Evolutionary conservation across 768 basidiomycete species (phyloP).

Genomic region (Lactarius quietus): DNA sequence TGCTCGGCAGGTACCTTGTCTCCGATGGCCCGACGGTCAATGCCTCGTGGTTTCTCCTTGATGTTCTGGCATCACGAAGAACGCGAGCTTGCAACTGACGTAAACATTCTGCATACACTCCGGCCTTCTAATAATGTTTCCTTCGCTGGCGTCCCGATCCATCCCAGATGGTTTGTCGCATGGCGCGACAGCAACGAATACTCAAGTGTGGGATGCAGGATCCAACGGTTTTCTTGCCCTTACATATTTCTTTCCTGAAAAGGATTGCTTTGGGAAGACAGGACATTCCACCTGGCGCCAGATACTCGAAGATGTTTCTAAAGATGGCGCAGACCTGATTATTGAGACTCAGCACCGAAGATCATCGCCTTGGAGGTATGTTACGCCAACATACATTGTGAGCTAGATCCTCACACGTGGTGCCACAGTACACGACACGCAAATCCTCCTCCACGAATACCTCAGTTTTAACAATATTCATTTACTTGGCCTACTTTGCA

Average conservation of each 20-base stretch:
- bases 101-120: slow-evolving; percentile 57
- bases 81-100: slow-evolving; percentile 48
- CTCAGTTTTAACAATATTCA: slow-evolving; percentile 63
- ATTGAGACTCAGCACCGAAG: slow-evolving; percentile 42
- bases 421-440: slow-evolving; percentile 50
- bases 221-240: slow-evolving; percentile 69
- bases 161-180: slow-evolving; percentile 76
- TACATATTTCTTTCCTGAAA: slow-evolving; percentile 80
- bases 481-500: slow-evolving; percentile 72
- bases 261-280: slow-evolving; percentile 57
- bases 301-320: slow-evolving; percentile 44
- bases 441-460: slow-evolving; percentile 44
- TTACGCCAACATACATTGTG: slow-evolving; percentile 13
- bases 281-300: slow-evolving; percentile 66
- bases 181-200: slow-evolving; percentile 58
- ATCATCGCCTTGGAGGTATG: slow-evolving; percentile 46
- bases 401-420: slow-evolving; percentile 1
- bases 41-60: slow-evolving; percentile 70
- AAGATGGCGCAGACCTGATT: slow-evolving; percentile 36
- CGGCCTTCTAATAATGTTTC: slow-evolving; percentile 50
- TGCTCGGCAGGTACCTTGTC: slow-evolving; percentile 47
- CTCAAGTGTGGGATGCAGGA: slow-evolving; percentile 46
- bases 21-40: slow-evolving; percentile 46
- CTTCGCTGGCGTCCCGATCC: slow-evolving; percentile 60
- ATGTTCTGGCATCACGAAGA: slow-evolving; percentile 72